Percentiles rank a stretch among this genome's conserved stretches.
Conservation (phyloP, 2,329 filamentous ascomycete genomes). For the Arthrobotrys megalospora region DNA sequence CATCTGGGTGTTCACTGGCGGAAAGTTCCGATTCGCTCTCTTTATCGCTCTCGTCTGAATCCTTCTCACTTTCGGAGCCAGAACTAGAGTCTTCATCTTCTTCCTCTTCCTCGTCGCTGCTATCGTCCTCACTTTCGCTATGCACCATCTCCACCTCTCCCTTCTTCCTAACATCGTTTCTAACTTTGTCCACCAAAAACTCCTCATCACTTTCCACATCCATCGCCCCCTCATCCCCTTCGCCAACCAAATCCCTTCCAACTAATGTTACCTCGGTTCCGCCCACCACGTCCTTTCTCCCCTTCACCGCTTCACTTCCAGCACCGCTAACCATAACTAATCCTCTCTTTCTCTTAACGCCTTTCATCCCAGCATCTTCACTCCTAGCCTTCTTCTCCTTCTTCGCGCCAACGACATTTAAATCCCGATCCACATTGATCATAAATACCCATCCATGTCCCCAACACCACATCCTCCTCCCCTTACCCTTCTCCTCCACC, state of each 20-base stretch:
- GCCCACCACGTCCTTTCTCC: constrained; percentile 36
- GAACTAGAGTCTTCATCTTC: constrained; percentile 61
- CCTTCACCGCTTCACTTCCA: constrained; percentile 30
- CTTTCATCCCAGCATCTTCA: constrained; percentile 14
- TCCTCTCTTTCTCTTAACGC: constrained; percentile 61
- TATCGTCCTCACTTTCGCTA: constrained; percentile 51
- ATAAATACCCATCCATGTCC: constrained; percentile 95
- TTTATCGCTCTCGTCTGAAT: constrained; percentile 35
- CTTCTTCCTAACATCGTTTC: constrained; percentile 43
- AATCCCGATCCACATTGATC: constrained; percentile 70
- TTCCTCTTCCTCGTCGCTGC: constrained; percentile 63
- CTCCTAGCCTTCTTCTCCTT: constrained; percentile 16
- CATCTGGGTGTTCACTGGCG: constrained; percentile 60
- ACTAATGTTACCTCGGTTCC: constrained; percentile 43
- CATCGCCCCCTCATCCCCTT: constrained; percentile 46
- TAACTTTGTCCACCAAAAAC: constrained; percentile 56
- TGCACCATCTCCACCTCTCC: constrained; percentile 40
- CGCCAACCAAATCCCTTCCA: constrained; percentile 15
- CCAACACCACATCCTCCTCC: constrained; percentile 88
- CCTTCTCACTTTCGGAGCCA: constrained; percentile 14
- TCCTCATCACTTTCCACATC: constrained; percentile 66
- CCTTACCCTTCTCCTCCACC: constrained; percentile 65
- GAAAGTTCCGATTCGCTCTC: constrained; percentile 50
- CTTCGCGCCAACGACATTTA: constrained; percentile 33
- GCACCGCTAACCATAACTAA: constrained; percentile 53